Percentiles rank a stretch among this genome's conserved stretches.
These are phyloP conservation scores for Silene latifolia DNA, from an alignment of 148 eudicot genomes.

Conservation along the genomic window DNA sequence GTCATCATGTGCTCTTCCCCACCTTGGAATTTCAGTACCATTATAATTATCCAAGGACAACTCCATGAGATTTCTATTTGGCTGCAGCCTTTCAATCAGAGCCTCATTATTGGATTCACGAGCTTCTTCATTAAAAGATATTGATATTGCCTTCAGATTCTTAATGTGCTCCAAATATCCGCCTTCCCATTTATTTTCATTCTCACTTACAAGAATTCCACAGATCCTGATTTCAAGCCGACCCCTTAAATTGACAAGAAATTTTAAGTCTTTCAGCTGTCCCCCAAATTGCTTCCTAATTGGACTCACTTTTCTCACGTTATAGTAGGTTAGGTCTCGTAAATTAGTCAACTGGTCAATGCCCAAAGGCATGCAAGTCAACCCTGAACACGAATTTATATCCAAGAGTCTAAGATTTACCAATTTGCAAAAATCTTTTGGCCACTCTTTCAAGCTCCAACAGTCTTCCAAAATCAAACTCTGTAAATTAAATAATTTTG, in stretches of 20 bases:
- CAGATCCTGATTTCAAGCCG: not conserved
- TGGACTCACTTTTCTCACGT: no score
- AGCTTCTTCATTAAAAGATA: no score
- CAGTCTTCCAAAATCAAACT: not conserved
- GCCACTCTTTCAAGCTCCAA: not conserved
- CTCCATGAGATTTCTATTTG: slow-evolving; percentile 12
- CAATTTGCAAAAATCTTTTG: slow-evolving; percentile 18
- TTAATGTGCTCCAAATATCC: not conserved
- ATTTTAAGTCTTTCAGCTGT: not conserved
- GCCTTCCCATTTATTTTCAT: not conserved
- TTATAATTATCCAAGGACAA: not conserved
- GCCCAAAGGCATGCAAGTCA: slow-evolving; percentile 21
- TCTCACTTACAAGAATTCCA: no score
- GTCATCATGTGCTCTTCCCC: slow-evolving; percentile 7
- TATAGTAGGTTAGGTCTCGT: not conserved
- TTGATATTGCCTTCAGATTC: not conserved
- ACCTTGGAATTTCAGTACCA: slow-evolving; percentile 16
- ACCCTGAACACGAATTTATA: not conserved
- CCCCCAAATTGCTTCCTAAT: not conserved
- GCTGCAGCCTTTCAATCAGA: slow-evolving; percentile 17
- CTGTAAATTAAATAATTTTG: slow-evolving; percentile 28
- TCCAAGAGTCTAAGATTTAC: slow-evolving; percentile 12
- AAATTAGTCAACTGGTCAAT: slow-evolving; percentile 15
- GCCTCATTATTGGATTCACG: slow-evolving; percentile 10
- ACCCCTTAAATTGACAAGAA: not conserved